These are phyloP conservation scores for Ogataea siamensis DNA, from an alignment of 805 yeast species.

Conservation along the genomic window DNA sequence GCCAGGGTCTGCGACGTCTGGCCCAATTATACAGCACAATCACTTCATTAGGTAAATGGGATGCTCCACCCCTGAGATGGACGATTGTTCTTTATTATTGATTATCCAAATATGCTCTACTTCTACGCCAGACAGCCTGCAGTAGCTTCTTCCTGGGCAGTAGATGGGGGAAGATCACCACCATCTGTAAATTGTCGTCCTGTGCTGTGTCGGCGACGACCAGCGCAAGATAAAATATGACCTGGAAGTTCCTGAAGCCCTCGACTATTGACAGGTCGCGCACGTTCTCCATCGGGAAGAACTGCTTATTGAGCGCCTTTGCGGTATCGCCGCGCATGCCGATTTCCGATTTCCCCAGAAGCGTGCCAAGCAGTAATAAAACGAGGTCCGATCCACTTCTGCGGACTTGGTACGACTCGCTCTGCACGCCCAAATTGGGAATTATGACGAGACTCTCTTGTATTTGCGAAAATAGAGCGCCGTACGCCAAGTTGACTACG, in stretches of 20 bases:
- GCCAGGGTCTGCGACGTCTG: background rate
- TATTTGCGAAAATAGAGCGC: slow-evolving; percentile 34
- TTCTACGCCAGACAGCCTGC: slow-evolving; percentile 30
- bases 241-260: slow-evolving; percentile 67
- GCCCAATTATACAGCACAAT: background rate
- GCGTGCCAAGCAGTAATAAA: slow-evolving; percentile 2
- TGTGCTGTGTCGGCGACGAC: slow-evolving; percentile 40
- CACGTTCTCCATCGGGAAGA: slow-evolving; percentile 56
- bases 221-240: slow-evolving; percentile 61
- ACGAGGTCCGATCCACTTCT: slow-evolving; percentile 18
- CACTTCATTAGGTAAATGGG: background rate
- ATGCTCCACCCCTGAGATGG: slow-evolving; percentile 5
- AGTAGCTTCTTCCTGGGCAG: slow-evolving; percentile 32
- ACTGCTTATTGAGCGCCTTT: slow-evolving; percentile 28
- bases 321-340: slow-evolving; percentile 4
- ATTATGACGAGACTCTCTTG: slow-evolving; percentile 45
- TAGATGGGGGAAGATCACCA: slow-evolving; percentile 32
- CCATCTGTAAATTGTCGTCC: slow-evolving; percentile 22
- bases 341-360: slow-evolving; percentile 7
- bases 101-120: slow-evolving; percentile 17
- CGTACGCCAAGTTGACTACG: slow-evolving; percentile 21
- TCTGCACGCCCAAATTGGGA: slow-evolving; percentile 48
- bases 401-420: slow-evolving; percentile 35
- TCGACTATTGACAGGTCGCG: slow-evolving; percentile 72
- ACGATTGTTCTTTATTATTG: background rate